Percentiles rank a stretch among this genome's conserved stretches.
These are phyloP conservation scores for Yarrowia deformans DNA, from an alignment of 805 yeast genomes.

Conservation along the genomic window DNA sequence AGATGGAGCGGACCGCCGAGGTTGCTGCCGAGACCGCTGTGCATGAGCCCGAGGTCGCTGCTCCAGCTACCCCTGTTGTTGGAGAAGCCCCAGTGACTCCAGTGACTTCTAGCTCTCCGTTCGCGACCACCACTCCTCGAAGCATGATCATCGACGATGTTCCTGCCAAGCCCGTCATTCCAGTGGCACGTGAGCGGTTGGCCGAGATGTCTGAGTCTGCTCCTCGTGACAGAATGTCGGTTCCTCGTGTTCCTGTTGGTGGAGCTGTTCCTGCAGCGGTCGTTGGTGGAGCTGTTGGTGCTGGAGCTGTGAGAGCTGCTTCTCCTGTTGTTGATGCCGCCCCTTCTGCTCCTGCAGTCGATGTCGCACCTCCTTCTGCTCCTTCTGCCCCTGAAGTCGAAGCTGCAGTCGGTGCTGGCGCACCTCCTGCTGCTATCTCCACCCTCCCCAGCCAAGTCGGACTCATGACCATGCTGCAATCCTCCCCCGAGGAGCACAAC, in stretches of 20 bases:
- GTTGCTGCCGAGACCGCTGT: conserved; percentile 1
- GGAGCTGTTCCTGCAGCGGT: too few relatives aligned
- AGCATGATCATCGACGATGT: conserved; percentile 35
- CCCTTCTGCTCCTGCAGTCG: not conserved
- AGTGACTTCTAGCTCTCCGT: not conserved
- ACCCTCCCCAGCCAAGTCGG: conserved; percentile 10
- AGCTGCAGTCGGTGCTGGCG: not conserved
- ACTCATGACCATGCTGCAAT: conserved; percentile 9
- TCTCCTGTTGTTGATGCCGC: too few relatives aligned
- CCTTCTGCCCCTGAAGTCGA: too few relatives aligned
- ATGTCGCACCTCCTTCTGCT: not conserved
- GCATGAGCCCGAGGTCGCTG: not conserved
- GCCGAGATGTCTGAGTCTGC: too few relatives aligned
- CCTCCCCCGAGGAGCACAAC: too few relatives aligned
- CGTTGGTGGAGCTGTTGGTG: not conserved
- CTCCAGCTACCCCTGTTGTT: not conserved
- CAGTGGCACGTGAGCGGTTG: not conserved
- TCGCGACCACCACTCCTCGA: conserved; percentile 13
- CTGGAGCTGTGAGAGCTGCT: not conserved
- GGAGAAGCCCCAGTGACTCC: conserved; percentile 1
- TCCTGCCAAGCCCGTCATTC: not conserved
- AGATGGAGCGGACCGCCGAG: conserved; percentile 3
- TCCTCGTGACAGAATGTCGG: too few relatives aligned
- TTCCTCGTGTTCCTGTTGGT: conserved; percentile 34
- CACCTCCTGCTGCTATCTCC: not conserved